Evolutionary conservation across 352 stramenopile species (phyloP), one percentile per base, ranked within the genome.

Genomic region (Paralagenidium karlingii): DNA sequence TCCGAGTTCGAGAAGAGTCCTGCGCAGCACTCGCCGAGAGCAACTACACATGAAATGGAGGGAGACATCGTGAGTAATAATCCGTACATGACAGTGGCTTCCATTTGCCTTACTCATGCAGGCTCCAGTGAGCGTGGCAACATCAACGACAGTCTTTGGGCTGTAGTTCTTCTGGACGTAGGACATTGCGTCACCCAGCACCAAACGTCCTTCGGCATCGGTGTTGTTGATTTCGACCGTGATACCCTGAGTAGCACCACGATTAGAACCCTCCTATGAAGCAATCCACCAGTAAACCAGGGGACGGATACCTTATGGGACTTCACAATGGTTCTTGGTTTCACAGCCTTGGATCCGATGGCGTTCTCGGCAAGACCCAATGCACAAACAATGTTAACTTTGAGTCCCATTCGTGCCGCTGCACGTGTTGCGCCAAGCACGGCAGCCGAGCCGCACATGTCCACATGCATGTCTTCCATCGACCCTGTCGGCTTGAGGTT

Each of bases 191-290:
- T 96, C 88, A 19, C 65, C 87, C 22, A 97, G 66, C 40, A 95
- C 83, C 21, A 97, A 62, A 5, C 87, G 80, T 0, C 88, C 88
- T 49, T 97, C 88, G 20, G 88, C 88, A 40, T 97, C 88, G 36
- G 84, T 94, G 47, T 95, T 95, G 63, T 81, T 91, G 53, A 94
- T 87, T 43, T 95, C 81, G 25, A 94, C 83, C n/a, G 75, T 93
- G 36, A 86, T 75, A 16, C 81, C 82, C 58, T 68, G 20, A 10
- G 33, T 25, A 26, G n/a, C n/a, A n/a, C n/a, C n/a, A n/a, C n/a
- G n/a, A n/a, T n/a, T n/a, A n/a, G n/a, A n/a, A n/a, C n/a, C n/a
- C n/a, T n/a, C n/a, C n/a, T n/a, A 45, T 21, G n/a, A 45, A 13
- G 16, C 19, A 16, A 7, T 11, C 19, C 18, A 21, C 16, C 30